These are phyloP conservation scores for Vigna mungo DNA, from an alignment of 306 rosid genomes.

Conservation along the genomic window DNA sequence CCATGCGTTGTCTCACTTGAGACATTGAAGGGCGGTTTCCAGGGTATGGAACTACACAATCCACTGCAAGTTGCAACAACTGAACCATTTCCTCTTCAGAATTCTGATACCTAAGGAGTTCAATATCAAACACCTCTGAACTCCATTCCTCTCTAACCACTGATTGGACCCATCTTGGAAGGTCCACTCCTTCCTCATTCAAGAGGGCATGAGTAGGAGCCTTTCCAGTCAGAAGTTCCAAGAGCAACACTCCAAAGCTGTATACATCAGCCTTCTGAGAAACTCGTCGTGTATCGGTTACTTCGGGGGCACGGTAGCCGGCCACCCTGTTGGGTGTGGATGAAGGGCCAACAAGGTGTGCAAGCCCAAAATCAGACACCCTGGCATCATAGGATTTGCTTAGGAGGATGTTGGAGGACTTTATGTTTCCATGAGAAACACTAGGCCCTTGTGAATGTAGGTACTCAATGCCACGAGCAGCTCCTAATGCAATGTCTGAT, in stretches of 20 bases:
- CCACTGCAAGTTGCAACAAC: constrained; percentile 68
- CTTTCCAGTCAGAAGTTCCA: constrained; percentile 76
- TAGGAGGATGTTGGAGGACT: constrained; percentile 71
- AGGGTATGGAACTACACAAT: constrained; percentile 67
- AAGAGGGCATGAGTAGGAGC: constrained; percentile 67
- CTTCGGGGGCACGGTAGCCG: constrained; percentile 77
- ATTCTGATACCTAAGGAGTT: constrained; percentile 63
- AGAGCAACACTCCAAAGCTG: constrained; percentile 70
- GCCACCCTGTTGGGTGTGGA: constrained; percentile 67
- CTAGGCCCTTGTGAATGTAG: constrained; percentile 66
- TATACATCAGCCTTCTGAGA: constrained; percentile 76
- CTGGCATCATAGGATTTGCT: constrained; percentile 66
- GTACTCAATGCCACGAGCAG: constrained; percentile 65
- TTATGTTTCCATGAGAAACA: constrained; percentile 72
- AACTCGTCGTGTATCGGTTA: constrained; percentile 68
- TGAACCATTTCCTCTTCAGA: constrained; percentile 77
- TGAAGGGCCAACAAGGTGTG: constrained; percentile 73
- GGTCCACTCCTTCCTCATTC: constrained; percentile 78
- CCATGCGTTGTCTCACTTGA: constrained; percentile 58
- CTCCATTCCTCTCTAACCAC: constrained; percentile 73
- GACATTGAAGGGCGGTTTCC: constrained; percentile 70
- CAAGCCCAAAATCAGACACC: constrained; percentile 72
- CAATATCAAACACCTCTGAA: constrained; percentile 68
- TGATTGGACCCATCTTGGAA: constrained; percentile 80
- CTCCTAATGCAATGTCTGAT: constrained; percentile 66